Conservation (phyloP, 2,329 filamentous ascomycete genomes). For the Phyllosticta capitalensis region DNA sequence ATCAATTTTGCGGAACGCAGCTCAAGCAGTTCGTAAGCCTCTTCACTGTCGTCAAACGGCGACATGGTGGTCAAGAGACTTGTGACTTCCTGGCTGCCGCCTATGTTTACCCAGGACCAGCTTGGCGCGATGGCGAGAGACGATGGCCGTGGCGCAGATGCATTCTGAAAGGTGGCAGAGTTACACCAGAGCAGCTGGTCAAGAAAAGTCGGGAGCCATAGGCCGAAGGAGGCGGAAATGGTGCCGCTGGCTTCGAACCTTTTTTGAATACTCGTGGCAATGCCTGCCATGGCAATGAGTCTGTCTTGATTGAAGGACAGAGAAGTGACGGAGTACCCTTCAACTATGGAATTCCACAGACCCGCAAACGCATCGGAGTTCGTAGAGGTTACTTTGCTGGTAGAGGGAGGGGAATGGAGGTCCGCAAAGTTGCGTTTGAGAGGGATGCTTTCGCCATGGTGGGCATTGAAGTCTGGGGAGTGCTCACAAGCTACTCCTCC, state of each 20-base stretch:
- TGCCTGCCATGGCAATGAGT: neutral
- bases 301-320: neutral
- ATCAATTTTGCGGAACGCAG: neutral
- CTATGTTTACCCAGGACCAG: neutral
- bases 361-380: no score
- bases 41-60: neutral
- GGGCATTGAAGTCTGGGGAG: neutral
- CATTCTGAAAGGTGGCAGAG: neutral
- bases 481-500: slow-evolving; percentile 1
- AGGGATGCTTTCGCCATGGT: neutral
- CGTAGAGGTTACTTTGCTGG: no score
- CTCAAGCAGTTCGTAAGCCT: neutral
- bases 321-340: neutral
- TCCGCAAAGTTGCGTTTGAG: neutral
- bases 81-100: neutral
- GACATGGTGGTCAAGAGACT: no score
- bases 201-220: neutral
- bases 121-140: neutral
- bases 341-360: neutral
- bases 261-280: neutral
- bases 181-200: neutral
- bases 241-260: no score
- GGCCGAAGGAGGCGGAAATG: neutral
- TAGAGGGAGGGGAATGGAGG: neutral
- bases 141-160: neutral